phyloP scores from a whole-genome alignment of 23 red algal genomes.

The Pyropia haitanensis region DNA sequence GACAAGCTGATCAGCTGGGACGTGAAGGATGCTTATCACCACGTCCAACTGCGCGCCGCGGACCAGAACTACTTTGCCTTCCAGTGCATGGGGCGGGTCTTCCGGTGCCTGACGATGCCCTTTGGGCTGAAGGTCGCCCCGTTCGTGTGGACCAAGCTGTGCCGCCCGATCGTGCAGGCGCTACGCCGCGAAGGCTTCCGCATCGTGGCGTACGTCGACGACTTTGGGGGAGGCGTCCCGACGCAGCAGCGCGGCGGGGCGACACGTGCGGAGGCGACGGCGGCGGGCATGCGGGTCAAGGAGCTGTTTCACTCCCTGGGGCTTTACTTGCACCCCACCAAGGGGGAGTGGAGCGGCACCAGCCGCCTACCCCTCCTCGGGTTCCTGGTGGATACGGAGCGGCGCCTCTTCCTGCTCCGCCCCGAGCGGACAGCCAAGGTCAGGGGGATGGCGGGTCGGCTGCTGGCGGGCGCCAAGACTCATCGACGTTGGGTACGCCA shows the following conservation, averaged over 20 bases:
- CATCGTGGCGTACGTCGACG: conserved; percentile 27
- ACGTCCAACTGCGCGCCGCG: conserved; percentile 3
- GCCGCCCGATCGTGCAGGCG: conserved; percentile 11
- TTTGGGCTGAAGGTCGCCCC: conserved; percentile 17
- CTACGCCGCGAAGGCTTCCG: neutral
- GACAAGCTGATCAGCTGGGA: conserved; percentile 15
- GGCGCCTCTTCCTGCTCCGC: conserved; percentile 5
- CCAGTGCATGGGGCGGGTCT: conserved; percentile 7
- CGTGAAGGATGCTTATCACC: conserved; percentile 13
- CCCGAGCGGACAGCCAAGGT: conserved; percentile 1
- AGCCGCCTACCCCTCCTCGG: conserved; percentile 13
- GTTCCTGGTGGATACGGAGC: conserved; percentile 17
- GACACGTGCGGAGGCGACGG: neutral
- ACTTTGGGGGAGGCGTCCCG: neutral
- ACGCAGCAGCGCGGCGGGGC: too few species aligned
- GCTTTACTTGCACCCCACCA: neutral
- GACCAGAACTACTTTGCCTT: conserved; percentile 36
- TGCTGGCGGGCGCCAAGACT: neutral
- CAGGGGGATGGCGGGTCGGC: neutral
- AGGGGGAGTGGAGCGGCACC: conserved; percentile 8
- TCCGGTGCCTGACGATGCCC: conserved; percentile 15
- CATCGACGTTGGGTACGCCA: neutral
- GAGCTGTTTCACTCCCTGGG: neutral
- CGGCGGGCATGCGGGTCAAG: neutral
- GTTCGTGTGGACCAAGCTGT: conserved; percentile 14